Evolutionary conservation across 2,329 filamentous ascomycete species (phyloP).

Genomic region (Hymenotorrendiella dingleyae): DNA sequence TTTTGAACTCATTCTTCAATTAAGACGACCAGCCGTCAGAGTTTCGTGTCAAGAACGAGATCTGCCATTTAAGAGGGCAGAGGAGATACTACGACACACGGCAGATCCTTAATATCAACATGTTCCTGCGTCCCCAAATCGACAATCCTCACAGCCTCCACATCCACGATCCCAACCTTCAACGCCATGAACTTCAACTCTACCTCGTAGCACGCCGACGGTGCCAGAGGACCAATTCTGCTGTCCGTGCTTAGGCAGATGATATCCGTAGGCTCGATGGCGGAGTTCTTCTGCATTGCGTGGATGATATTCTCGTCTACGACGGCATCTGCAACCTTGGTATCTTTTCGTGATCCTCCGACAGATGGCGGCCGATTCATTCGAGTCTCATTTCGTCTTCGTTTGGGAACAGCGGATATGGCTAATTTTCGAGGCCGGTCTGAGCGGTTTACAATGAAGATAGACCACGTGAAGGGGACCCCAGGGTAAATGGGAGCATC

Average conservation of each 20-base stretch:
- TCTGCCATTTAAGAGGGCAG: no score
- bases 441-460: conserved; percentile 71
- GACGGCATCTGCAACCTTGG: conserved; percentile 54
- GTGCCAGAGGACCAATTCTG: conserved; percentile 64
- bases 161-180: conserved; percentile 56
- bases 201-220: conserved; percentile 67
- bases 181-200: conserved; percentile 69
- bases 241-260: conserved; percentile 72
- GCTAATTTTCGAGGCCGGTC: conserved; percentile 60
- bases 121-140: conserved; percentile 71
- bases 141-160: conserved; percentile 68
- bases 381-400: conserved; percentile 50
- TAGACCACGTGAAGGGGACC: conserved; percentile 63
- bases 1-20: no score
- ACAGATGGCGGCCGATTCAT: conserved; percentile 41
- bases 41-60: no score
- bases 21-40: no score
- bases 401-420: conserved; percentile 60
- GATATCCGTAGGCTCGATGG: conserved; percentile 59
- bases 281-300: conserved; percentile 61
- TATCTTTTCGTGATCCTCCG: conserved; percentile 32
- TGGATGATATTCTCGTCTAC: conserved; percentile 67
- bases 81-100: conserved; percentile 53
- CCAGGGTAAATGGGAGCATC: conserved; percentile 55
- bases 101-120: conserved; percentile 70